Conservation (phyloP, 2,329 filamentous ascomycete species). For the Xylariales sp. region DNA sequence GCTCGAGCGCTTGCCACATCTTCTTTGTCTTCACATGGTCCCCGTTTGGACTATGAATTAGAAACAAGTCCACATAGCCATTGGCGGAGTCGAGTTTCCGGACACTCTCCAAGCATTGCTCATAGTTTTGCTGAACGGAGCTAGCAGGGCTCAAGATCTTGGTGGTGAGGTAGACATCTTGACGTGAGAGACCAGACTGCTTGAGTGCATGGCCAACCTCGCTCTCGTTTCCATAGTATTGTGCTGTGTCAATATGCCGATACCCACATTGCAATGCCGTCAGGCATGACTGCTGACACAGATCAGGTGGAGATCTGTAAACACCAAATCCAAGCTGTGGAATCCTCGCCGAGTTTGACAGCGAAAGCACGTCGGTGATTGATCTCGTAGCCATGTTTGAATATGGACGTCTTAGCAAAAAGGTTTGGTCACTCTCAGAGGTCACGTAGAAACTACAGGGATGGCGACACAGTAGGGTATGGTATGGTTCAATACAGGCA, state of each 20-base stretch:
- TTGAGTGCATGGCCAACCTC: conserved; percentile 62
- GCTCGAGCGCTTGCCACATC: conserved; percentile 64
- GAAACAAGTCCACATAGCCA: conserved; percentile 63
- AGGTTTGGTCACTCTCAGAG: too few species aligned
- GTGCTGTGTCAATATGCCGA: conserved; percentile 61
- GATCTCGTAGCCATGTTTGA: neutral
- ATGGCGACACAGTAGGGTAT: too few species aligned
- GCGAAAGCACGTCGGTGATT: conserved; percentile 42
- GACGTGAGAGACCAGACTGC: conserved; percentile 48
- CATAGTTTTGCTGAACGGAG: conserved; percentile 54
- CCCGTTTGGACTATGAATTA: conserved; percentile 60
- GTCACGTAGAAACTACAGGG: too few species aligned
- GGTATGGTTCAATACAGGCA: too few species aligned
- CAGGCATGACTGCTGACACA: conserved; percentile 54
- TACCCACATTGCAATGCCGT: conserved; percentile 55
- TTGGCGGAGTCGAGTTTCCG: conserved; percentile 49
- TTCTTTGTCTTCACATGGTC: conserved; percentile 51
- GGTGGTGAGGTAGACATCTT: conserved; percentile 64
- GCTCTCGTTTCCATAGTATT: conserved; percentile 60
- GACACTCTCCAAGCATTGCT: conserved; percentile 56
- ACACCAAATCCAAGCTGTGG: conserved; percentile 69
- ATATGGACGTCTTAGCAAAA: too few species aligned
- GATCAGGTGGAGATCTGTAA: conserved; percentile 52
- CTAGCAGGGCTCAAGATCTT: conserved; percentile 57
- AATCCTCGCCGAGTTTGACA: conserved; percentile 48